phyloP scores from a whole-genome alignment of 352 stramenopile genomes.

The Pythium grandisporangium region DNA sequence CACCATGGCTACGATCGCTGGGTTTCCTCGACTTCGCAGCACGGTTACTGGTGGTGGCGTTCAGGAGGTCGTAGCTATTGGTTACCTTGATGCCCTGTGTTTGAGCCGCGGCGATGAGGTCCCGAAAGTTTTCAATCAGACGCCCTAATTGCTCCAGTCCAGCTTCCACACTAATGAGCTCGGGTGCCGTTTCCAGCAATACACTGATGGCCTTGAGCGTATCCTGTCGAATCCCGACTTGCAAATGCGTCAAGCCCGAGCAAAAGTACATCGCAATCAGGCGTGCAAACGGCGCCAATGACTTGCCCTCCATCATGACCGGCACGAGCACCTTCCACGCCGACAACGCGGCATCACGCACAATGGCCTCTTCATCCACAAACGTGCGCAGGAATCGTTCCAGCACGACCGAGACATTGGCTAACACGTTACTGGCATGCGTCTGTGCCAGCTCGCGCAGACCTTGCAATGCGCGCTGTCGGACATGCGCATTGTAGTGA shows the following conservation, averaged over 20 bases:
- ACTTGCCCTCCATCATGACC: slow-evolving; percentile 37
- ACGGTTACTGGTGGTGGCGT: slow-evolving; percentile 3
- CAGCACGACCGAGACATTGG: slow-evolving; percentile 65
- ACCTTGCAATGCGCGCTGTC: slow-evolving; percentile 56
- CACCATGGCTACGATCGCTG: background rate
- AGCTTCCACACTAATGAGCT: slow-evolving; percentile 43
- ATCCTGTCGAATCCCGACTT: slow-evolving; percentile 67
- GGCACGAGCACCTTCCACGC: slow-evolving; percentile 62
- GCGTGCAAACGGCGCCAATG: slow-evolving; percentile 54
- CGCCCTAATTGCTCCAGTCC: slow-evolving; percentile 43
- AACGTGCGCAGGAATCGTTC: slow-evolving; percentile 69
- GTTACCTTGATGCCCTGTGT: slow-evolving; percentile 66
- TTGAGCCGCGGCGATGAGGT: slow-evolving; percentile 52
- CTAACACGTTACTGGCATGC: slow-evolving; percentile 43
- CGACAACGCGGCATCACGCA: slow-evolving; percentile 57
- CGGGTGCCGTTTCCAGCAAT: slow-evolving; percentile 45
- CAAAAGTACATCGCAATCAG: slow-evolving; percentile 74
- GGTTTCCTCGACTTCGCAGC: background rate
- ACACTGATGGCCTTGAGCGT: slow-evolving; percentile 58
- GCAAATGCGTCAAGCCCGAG: slow-evolving; percentile 71
- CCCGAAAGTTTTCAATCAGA: slow-evolving; percentile 73
- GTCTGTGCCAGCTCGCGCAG: slow-evolving; percentile 49
- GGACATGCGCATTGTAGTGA: slow-evolving; percentile 80
- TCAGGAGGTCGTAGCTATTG: slow-evolving; percentile 69
- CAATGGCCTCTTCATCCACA: slow-evolving; percentile 70